These are phyloP conservation scores for Sistotremastrum suecicum DNA, from an alignment of 768 basidiomycete genomes.

Conservation along the genomic window DNA sequence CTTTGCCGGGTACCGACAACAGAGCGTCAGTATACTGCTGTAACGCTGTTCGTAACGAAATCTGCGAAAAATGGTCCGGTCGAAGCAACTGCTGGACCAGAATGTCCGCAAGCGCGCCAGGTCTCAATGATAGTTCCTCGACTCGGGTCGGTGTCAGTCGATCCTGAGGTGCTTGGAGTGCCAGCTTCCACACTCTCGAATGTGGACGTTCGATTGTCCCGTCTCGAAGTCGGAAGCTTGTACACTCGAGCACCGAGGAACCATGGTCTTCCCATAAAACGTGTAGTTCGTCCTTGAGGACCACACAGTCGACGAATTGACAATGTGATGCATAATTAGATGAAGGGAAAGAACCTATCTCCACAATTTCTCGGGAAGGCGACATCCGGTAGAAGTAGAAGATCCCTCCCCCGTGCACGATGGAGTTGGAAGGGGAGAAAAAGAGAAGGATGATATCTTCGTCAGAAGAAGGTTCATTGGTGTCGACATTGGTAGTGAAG, in stretches of 20 bases:
- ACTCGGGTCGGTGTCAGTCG: conserved; percentile 79
- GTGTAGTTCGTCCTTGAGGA: conserved; percentile 41
- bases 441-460: conserved; percentile 49
- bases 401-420: conserved; percentile 57
- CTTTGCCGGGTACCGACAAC: conserved; percentile 45
- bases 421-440: conserved; percentile 57
- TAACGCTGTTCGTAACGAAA: conserved; percentile 71
- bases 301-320: conserved; percentile 63
- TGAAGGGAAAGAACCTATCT: no score
- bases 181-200: conserved; percentile 33
- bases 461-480: conserved; percentile 10
- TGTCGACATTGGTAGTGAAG: no score
- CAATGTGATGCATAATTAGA: conserved; percentile 25
- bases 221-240: conserved; percentile 25
- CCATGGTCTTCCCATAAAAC: conserved; percentile 76
- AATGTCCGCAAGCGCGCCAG: conserved; percentile 60
- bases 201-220: conserved; percentile 6
- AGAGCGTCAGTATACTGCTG: conserved; percentile 68
- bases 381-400: conserved; percentile 47
- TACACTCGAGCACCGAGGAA: conserved; percentile 51
- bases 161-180: conserved; percentile 51
- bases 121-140: conserved; percentile 62
- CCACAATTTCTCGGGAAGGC: background rate
- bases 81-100: conserved; percentile 75
- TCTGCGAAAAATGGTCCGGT: conserved; percentile 75